A percentile compares a stretch with the other conserved stretches of the same genome.
Evolutionary conservation across 2,329 filamentous ascomycete species (phyloP).

Genomic region (Tricladium varicosporioides): DNA sequence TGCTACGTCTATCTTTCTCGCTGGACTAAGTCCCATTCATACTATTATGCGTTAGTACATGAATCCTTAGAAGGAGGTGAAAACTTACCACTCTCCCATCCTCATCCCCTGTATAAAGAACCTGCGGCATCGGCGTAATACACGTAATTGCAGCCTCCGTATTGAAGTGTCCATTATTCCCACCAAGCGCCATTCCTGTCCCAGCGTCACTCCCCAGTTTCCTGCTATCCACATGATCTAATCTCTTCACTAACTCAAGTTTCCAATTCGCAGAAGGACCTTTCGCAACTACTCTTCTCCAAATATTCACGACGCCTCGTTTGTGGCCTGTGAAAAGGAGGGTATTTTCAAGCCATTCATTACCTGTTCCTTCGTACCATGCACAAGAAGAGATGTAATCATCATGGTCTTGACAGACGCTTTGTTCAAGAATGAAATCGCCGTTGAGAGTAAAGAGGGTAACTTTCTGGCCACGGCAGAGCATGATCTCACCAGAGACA

Average conservation of each 20-base stretch:
- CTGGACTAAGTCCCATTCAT: conserved; percentile 46
- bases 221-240: conserved; percentile 75
- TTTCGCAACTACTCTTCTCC: conserved; percentile 54
- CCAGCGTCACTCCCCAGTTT: conserved; percentile 54
- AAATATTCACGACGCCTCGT: conserved; percentile 79
- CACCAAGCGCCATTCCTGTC: conserved; percentile 16
- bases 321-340: conserved; percentile 88
- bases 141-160: conserved; percentile 75
- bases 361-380: conserved; percentile 90
- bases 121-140: conserved; percentile 76
- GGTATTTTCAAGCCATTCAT: conserved; percentile 87
- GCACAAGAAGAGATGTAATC: conserved; percentile 80
- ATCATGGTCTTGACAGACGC: conserved; percentile 68
- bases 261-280: conserved; percentile 55
- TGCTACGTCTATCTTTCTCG: conserved; percentile 38
- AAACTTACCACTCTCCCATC: conserved; percentile 80
- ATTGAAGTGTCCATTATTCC: conserved; percentile 37
- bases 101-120: conserved; percentile 92
- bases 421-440: conserved; percentile 75
- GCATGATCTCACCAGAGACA: conserved; percentile 82
- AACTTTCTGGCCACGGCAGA: conserved; percentile 75
- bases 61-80: neutral
- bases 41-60: conserved; percentile 20
- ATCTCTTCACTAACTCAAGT: conserved; percentile 73
- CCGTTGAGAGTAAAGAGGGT: conserved; percentile 87